These are phyloP conservation scores for Fusarium metavorans DNA, from an alignment of 2,329 filamentous ascomycete species.

Conservation along the genomic window DNA sequence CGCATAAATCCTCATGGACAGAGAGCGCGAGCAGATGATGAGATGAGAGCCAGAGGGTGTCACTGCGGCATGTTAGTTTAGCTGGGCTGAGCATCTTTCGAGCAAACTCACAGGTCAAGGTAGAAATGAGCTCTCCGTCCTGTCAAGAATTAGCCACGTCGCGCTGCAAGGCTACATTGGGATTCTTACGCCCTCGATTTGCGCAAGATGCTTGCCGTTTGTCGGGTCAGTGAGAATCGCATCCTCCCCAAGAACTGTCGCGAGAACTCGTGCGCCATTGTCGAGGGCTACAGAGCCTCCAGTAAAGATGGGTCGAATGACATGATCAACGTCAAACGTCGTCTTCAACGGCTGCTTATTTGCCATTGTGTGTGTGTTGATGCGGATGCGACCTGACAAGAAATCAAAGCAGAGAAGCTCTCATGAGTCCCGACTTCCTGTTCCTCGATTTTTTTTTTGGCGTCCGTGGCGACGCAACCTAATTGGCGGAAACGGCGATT, in stretches of 20 bases:
- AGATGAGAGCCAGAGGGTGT: conserved; percentile 90
- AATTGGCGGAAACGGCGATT: conserved; percentile 24
- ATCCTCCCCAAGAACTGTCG: conserved; percentile 92
- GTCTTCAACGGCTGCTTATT: conserved; percentile 78
- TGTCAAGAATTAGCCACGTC: conserved; percentile 49
- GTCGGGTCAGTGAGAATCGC: conserved; percentile 86
- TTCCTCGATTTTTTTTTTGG: conserved; percentile 41
- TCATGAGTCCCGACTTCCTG: conserved; percentile 32
- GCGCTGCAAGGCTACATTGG: neutral
- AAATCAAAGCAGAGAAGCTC: conserved; percentile 35
- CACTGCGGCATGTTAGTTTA: conserved; percentile 62
- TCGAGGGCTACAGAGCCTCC: conserved; percentile 89
- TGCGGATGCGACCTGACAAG: conserved; percentile 27
- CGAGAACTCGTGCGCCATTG: conserved; percentile 83
- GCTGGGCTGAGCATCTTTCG: neutral
- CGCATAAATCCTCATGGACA: conserved; percentile 92
- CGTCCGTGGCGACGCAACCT: conserved; percentile 10
- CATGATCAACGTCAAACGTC: conserved; percentile 86
- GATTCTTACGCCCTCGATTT: conserved; percentile 82
- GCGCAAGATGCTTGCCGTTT: conserved; percentile 84
- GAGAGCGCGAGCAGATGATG: conserved; percentile 91
- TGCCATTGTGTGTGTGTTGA: conserved; percentile 58
- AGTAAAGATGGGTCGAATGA: conserved; percentile 93
- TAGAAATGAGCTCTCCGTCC: conserved; percentile 86
- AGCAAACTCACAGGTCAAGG: conserved; percentile 67